A percentile compares a stretch with the other conserved stretches of the same genome.
phyloP scores from a whole-genome alignment of 129 eudicot genomes.

The Artemisia argyi region DNA sequence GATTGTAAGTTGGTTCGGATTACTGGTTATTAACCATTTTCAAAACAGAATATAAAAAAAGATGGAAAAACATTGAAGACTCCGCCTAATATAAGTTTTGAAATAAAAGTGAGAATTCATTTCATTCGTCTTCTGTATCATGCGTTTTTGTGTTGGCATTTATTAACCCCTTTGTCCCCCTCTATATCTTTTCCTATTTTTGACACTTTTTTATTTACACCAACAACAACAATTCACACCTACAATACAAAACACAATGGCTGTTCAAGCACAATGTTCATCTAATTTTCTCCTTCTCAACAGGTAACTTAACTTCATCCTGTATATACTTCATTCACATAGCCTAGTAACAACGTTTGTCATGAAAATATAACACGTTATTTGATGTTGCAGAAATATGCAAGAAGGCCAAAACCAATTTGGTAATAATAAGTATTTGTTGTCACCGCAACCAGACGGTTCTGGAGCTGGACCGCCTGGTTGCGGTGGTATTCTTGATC shows the following conservation, averaged over 20 bases:
- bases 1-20: too few relatives aligned
- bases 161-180: slow-evolving; percentile 34
- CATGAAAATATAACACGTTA: neutral
- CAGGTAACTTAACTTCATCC: slow-evolving; percentile 38
- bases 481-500: slow-evolving; percentile 24
- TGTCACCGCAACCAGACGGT: slow-evolving; percentile 41
- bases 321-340: neutral
- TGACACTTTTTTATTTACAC: neutral
- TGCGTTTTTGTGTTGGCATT: slow-evolving; percentile 63
- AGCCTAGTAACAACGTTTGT: neutral
- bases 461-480: neutral
- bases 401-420: slow-evolving; percentile 38
- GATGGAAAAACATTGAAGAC: slow-evolving; percentile 28
- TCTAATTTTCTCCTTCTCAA: slow-evolving; percentile 54
- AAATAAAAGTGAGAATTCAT: neutral
- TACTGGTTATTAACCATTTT: too few relatives aligned
- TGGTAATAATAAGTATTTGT: slow-evolving; percentile 38
- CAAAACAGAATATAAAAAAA: too few relatives aligned
- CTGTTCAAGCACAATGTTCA: slow-evolving; percentile 74
- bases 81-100: slow-evolving; percentile 34
- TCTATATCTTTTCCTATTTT: slow-evolving; percentile 15
- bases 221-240: too few relatives aligned
- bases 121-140: slow-evolving; percentile 41
- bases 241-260: slow-evolving; percentile 33
- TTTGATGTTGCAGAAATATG: slow-evolving; percentile 41